A percentile compares a stretch with the other conserved stretches of the same genome.
Conservation (phyloP, 1,284 basidiomycete species). For the Moesziomyces parantarcticus region DNA sequence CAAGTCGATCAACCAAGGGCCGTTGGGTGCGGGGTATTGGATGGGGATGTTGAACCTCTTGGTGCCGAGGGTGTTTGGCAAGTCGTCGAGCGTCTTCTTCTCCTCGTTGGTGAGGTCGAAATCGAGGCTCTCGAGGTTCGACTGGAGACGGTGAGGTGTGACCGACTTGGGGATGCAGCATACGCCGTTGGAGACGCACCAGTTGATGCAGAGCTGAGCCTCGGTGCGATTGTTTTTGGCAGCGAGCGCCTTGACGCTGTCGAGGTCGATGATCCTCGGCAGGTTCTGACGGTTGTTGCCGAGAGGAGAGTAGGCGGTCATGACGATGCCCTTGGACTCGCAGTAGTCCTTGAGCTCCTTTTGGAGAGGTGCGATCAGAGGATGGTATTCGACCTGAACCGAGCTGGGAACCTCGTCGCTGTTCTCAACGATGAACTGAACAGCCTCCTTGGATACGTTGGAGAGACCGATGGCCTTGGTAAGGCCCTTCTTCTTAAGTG, state of each 20-base stretch:
- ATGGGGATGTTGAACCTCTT: slow-evolving; percentile 1
- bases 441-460: too few relatives aligned
- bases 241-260: neutral
- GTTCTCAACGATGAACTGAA: too few relatives aligned
- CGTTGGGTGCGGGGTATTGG: neutral
- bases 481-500: neutral
- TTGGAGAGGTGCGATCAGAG: neutral
- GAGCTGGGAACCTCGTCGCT: too few relatives aligned
- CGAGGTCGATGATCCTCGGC: neutral
- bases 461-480: too few relatives aligned
- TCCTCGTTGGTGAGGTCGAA: too few relatives aligned
- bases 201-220: too few relatives aligned
- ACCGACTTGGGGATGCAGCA: too few relatives aligned
- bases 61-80: neutral
- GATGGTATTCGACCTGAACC: neutral
- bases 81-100: neutral
- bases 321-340: neutral
- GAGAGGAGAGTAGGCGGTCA: too few relatives aligned
- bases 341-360: slow-evolving; percentile 1
- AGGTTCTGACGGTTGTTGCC: neutral
- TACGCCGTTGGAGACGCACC: too few relatives aligned
- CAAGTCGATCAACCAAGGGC: neutral
- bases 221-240: neutral
- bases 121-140: neutral
- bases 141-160: too few relatives aligned